These are phyloP conservation scores for Fragaria nilgerrensis DNA, from an alignment of 306 rosid species.

Conservation along the genomic window DNA sequence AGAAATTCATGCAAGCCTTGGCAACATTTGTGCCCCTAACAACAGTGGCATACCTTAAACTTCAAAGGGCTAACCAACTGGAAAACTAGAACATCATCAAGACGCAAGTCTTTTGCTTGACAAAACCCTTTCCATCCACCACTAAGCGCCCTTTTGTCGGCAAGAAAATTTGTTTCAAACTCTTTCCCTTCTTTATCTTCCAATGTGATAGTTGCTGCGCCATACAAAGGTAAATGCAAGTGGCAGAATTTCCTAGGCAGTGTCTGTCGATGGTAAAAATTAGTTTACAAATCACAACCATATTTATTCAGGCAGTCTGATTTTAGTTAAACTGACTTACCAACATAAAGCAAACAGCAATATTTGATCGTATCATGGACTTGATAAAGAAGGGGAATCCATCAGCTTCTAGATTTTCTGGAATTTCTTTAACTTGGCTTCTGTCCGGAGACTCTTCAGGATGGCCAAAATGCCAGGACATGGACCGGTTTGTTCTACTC, in stretches of 20 bases:
- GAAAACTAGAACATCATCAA: neutral
- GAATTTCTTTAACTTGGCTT: conserved; percentile 22
- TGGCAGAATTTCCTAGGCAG: conserved; percentile 30
- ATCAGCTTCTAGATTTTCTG: conserved; percentile 17
- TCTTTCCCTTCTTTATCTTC: conserved; percentile 25
- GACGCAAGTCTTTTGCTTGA: neutral
- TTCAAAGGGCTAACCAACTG: neutral
- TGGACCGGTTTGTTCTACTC: conserved; percentile 10
- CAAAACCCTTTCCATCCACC: conserved; percentile 34
- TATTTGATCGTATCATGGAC: conserved; percentile 29
- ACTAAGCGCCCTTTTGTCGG: conserved; percentile 10
- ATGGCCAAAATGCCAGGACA: neutral
- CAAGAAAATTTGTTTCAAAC: conserved; percentile 16
- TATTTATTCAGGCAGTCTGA: neutral
- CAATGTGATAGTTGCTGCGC: conserved; percentile 11
- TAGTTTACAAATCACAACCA: neutral
- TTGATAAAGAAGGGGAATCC: conserved; percentile 28
- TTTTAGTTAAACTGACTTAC: conserved; percentile 7
- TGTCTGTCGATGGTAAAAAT: conserved; percentile 7
- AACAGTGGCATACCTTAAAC: neutral
- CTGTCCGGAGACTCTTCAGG: conserved; percentile 3
- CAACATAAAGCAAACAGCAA: conserved; percentile 23
- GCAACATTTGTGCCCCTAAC: neutral
- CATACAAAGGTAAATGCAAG: conserved; percentile 16
- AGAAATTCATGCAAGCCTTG: neutral